These are phyloP conservation scores for Trematosphaeria pertusa DNA, from an alignment of 2,329 filamentous ascomycete species.

Conservation along the genomic window DNA sequence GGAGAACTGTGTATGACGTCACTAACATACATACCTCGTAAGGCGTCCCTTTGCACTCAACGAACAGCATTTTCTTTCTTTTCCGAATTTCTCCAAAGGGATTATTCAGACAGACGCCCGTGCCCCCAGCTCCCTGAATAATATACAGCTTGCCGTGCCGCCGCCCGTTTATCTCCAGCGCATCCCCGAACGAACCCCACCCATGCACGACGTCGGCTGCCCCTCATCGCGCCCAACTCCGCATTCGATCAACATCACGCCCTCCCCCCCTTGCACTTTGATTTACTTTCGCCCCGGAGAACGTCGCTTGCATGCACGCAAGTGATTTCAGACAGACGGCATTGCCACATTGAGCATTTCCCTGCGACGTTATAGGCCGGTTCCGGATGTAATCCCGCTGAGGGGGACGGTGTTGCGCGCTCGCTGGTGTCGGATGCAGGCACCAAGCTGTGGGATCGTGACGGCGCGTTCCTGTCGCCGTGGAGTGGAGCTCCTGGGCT, in stretches of 20 bases:
- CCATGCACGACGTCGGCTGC: conserved; percentile 1
- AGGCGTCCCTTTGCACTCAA: conserved; percentile 52
- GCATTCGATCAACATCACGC: conserved; percentile 15
- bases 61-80: conserved; percentile 44
- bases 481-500: too few relatives aligned
- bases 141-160: background rate
- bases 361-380: too few relatives aligned
- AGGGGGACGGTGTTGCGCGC: background rate
- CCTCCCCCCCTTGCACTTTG: conserved; percentile 7
- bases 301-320: conserved; percentile 11
- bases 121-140: too few relatives aligned
- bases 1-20: conserved; percentile 31
- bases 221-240: conserved; percentile 26
- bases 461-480: too few relatives aligned
- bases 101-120: too few relatives aligned
- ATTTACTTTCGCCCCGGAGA: background rate
- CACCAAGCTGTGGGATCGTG: too few relatives aligned
- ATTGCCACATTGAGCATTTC: background rate
- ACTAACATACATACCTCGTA: conserved; percentile 47
- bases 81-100: conserved; percentile 13
- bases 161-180: conserved; percentile 1
- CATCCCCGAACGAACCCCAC: background rate
- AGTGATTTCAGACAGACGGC: conserved; percentile 1
- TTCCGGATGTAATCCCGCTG: too few relatives aligned
- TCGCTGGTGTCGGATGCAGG: too few relatives aligned